These are phyloP conservation scores for Cladosporium halotolerans DNA, from an alignment of 2,329 filamentous ascomycete genomes.

Conservation along the genomic window DNA sequence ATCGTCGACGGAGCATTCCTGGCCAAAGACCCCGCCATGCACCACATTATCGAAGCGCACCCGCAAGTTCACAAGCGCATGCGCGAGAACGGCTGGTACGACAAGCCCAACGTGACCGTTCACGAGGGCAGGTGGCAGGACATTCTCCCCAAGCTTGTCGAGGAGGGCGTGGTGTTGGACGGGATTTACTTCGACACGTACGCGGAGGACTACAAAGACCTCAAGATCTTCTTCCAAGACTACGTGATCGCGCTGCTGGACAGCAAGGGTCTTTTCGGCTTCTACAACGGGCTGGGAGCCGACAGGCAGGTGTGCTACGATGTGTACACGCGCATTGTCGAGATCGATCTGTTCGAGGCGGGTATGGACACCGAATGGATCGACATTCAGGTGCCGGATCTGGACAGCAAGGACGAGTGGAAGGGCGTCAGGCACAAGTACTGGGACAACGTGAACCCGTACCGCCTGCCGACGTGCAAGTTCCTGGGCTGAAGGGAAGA, in stretches of 20 bases:
- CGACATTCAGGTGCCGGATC: conserved; percentile 64
- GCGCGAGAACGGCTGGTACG: conserved; percentile 42
- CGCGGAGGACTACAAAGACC: conserved; percentile 82
- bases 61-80: conserved; percentile 42
- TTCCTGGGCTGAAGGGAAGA: conserved; percentile 55
- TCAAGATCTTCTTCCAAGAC: conserved; percentile 83
- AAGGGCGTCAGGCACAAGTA: conserved; percentile 81
- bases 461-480: conserved; percentile 66
- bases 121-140: conserved; percentile 47
- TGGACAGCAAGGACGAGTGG: conserved; percentile 73
- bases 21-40: conserved; percentile 36
- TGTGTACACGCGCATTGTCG: conserved; percentile 83
- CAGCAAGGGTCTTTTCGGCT: conserved; percentile 50
- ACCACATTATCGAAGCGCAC: conserved; percentile 49
- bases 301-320: conserved; percentile 92
- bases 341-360: conserved; percentile 83
- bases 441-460: conserved; percentile 71
- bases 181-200: conserved; percentile 94
- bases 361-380: conserved; percentile 87
- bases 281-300: conserved; percentile 75
- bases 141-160: conserved; percentile 39
- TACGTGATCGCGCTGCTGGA: conserved; percentile 74
- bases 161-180: conserved; percentile 40
- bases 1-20: conserved; percentile 46
- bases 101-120: conserved; percentile 43